A percentile compares a stretch with the other conserved stretches of the same genome.
Evolutionary conservation across 768 basidiomycete genomes (phyloP).

Genomic region (Leccinum ochraceum): DNA sequence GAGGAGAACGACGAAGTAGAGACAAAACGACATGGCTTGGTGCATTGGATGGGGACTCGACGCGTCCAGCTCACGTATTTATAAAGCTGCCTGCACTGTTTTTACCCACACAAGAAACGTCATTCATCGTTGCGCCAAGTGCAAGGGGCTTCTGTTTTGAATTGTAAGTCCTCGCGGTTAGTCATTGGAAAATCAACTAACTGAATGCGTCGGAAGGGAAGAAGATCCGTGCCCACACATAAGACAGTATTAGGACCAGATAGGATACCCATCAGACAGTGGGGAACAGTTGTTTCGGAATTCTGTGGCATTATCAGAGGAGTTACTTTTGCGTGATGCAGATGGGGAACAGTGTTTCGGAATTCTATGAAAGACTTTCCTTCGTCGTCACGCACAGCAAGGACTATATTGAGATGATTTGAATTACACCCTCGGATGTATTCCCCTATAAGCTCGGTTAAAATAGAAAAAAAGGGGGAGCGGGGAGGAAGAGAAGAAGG

Average conservation of each 20-base stretch:
- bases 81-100: not conserved
- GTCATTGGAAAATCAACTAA: not conserved
- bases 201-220: not conserved
- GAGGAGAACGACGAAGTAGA: not conserved
- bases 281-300: not conserved
- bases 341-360: not conserved
- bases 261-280: not conserved
- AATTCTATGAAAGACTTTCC: not conserved
- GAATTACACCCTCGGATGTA: not conserved
- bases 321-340: too few relatives aligned
- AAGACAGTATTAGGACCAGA: not conserved
- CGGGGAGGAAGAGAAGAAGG: too few relatives aligned
- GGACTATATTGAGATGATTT: conserved; percentile 5
- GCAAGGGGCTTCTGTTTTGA: not conserved
- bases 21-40: conserved; percentile 5
- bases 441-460: not conserved
- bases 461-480: too few relatives aligned
- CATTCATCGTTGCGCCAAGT: not conserved
- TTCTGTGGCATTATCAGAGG: too few relatives aligned
- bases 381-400: conserved; percentile 11
- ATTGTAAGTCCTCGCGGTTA: not conserved
- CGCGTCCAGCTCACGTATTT: conserved; percentile 9
- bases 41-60: not conserved
- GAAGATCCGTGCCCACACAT: not conserved
- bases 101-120: not conserved